phyloP scores from a whole-genome alignment of 345 rosid species.

The Turritis glabra region DNA sequence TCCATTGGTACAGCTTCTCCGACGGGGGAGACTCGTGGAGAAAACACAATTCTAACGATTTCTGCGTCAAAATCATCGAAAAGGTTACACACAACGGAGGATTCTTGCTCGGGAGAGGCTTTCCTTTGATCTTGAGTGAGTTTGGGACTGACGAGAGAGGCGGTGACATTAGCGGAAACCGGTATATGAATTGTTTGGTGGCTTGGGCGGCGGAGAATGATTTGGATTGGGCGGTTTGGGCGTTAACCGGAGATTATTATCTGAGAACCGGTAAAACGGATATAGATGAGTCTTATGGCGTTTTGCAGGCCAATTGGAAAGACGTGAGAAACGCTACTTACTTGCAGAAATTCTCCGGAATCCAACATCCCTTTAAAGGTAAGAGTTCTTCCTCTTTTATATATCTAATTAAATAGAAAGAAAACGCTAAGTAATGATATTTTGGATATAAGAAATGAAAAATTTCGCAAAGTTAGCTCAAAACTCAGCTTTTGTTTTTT shows the following conservation, averaged over 20 bases:
- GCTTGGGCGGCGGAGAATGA: conserved; percentile 74
- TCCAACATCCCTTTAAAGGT: conserved; percentile 71
- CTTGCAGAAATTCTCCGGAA: conserved; percentile 51
- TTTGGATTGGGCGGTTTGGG: conserved; percentile 88
- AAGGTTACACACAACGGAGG: conserved; percentile 57
- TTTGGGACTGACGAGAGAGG: conserved; percentile 72
- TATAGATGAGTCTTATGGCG: conserved; percentile 59
- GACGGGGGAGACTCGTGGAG: conserved; percentile 64
- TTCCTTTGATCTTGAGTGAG: conserved; percentile 74
- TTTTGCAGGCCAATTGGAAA: conserved; percentile 57
- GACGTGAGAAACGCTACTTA: conserved; percentile 52
- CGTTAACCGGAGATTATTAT: conserved; percentile 70
- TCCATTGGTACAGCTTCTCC: conserved; percentile 76
- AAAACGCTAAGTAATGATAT: too few relatives aligned
- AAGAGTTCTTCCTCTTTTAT: neutral
- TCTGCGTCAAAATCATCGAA: conserved; percentile 57
- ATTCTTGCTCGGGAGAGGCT: conserved; percentile 57
- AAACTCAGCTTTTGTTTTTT: too few relatives aligned
- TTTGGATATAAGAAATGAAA: too few relatives aligned
- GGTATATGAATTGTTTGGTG: conserved; percentile 70
- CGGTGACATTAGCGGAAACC: conserved; percentile 59
- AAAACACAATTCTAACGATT: conserved; percentile 66
- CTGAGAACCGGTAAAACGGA: conserved; percentile 62
- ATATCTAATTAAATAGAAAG: too few relatives aligned
- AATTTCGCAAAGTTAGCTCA: too few relatives aligned